Evolutionary conservation across 1,284 basidiomycete species (phyloP).

Genomic region (Somion occarium): DNA sequence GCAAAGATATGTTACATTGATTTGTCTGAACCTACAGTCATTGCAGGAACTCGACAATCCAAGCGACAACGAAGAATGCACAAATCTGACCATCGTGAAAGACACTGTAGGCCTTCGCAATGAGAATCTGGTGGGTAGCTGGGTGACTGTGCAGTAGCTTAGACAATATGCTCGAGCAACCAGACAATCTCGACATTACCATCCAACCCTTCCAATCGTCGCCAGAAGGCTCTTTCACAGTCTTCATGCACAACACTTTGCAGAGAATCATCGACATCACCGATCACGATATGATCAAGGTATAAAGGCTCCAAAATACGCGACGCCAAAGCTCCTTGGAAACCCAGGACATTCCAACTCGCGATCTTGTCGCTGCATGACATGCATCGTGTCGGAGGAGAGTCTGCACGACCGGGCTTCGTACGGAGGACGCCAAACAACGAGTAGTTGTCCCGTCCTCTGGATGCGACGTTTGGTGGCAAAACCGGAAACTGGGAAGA

Average conservation of each 20-base stretch:
- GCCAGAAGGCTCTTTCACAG: constrained; percentile 59
- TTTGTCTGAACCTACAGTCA: constrained; percentile 46
- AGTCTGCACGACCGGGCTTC: constrained; percentile 87
- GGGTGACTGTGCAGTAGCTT: constrained; percentile 20
- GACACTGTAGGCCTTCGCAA: constrained; percentile 45
- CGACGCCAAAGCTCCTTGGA: constrained; percentile 78
- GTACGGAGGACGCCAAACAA: constrained; percentile 76
- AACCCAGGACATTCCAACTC: constrained; percentile 72
- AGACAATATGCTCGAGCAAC: too few species aligned
- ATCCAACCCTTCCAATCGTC: constrained; percentile 36
- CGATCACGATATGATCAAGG: constrained; percentile 61
- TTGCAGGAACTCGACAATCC: constrained; percentile 46
- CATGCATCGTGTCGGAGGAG: constrained; percentile 75
- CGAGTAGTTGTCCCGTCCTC: constrained; percentile 78
- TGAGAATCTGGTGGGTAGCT: constrained; percentile 40
- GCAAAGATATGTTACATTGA: too few species aligned
- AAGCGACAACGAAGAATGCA: constrained; percentile 48
- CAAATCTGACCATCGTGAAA: constrained; percentile 57
- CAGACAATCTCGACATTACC: too few species aligned
- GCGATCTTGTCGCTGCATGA: constrained; percentile 93
- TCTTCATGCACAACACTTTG: constrained; percentile 42
- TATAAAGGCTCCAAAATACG: constrained; percentile 60
- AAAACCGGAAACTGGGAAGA: constrained; percentile 33
- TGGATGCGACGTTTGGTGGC: constrained; percentile 39
- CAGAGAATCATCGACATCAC: constrained; percentile 51